Evolutionary conservation across 306 rosid genomes (phyloP), one percentile per base, ranked within the genome.

Genomic region (Chamaecrista fasciculata): DNA sequence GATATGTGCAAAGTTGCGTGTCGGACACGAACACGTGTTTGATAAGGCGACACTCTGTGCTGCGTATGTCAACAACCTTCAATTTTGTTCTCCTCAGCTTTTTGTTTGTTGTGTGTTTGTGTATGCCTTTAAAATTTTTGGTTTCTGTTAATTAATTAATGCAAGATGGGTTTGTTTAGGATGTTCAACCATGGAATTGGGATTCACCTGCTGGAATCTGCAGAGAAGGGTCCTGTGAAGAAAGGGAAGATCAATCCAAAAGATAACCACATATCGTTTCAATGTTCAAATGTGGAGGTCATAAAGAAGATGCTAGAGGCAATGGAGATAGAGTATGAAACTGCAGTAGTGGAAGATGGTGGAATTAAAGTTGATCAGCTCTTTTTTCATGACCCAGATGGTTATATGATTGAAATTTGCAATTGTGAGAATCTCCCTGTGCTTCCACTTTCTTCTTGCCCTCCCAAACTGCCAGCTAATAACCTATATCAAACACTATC

Each of bases 321-420:
- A 52, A 78, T 84, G 86, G 67, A 77, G 3, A 82, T 89, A 1
- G 73, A 84, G 69, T 78, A 84, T 21, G 90, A 74, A 53, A 86
- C 79, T 25, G 85, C 84, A 23, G 51, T 79, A 62, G 96, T 89
- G 20, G 81, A 89, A 71, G 96, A 89, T 5, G 88, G 92, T 36
- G 96, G 90, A 1, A 36, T 86, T 51, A 21, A 31, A 55, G 96
- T 86, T 12, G 96, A 89, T 59, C 96, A 89, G 71, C 82, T 89
- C 0, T 89, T 89, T 78, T 89, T 89, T 67, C 96, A 89, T 49
- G 96, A 89, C 57, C 90, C 92, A 7, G 92, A 89, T 67, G 88
- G 96, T 0, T 86, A 84, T 68, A 84, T 86, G 96, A 70, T 89
- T 0, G 96, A 89, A 67, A 89, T 89, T 21, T 89, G 96, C 79